Conservation (phyloP, 768 basidiomycete species). For the Naganishia kalamii region DNA sequence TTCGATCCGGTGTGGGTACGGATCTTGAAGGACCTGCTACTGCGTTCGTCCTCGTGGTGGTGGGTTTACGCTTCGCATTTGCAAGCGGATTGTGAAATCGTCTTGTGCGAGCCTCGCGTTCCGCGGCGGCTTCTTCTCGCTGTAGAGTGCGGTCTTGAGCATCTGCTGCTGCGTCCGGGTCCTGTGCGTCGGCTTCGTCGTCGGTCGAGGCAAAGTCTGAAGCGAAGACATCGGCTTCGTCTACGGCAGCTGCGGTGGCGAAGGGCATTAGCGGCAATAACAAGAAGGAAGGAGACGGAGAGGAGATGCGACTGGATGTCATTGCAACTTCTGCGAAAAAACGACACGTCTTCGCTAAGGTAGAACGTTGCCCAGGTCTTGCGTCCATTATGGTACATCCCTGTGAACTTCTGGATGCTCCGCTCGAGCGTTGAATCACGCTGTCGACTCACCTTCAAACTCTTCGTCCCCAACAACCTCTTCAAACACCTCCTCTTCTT, state of each 20-base stretch:
- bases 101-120: neutral
- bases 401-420: no score
- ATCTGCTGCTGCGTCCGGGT: slow-evolving; percentile 42
- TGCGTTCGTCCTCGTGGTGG: no score
- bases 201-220: slow-evolving; percentile 18
- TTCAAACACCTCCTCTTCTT: slow-evolving; percentile 40
- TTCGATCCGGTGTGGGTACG: neutral
- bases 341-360: no score
- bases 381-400: no score
- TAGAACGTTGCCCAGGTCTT: no score
- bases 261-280: neutral
- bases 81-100: slow-evolving; percentile 15
- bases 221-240: no score
- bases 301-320: no score
- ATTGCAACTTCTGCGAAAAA: no score
- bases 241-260: no score
- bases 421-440: neutral
- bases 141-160: slow-evolving; percentile 27
- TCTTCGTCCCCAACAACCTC: slow-evolving; percentile 44
- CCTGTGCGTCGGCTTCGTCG: slow-evolving; percentile 38
- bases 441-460: slow-evolving; percentile 33
- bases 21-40: no score
- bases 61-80: neutral
- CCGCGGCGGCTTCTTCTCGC: neutral
- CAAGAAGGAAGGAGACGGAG: neutral